Conservation (phyloP, 805 yeast species). For the Yarrowia sp. region DNA sequence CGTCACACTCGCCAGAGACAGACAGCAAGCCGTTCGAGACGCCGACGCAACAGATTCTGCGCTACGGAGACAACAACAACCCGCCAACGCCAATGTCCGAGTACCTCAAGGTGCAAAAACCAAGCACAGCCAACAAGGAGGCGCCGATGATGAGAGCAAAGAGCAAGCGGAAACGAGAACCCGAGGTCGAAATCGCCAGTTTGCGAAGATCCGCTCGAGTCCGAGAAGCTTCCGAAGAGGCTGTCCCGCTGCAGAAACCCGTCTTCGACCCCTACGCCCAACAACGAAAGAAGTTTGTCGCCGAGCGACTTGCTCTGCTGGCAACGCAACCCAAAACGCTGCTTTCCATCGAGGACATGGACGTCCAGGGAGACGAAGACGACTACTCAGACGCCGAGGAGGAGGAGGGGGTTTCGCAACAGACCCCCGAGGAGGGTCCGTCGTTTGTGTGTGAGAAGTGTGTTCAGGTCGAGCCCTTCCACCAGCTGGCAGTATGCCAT, state of each 20-base stretch:
- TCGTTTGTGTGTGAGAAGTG: conserved; percentile 35
- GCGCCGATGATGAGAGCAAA: not conserved
- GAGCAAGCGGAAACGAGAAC: conserved; percentile 9
- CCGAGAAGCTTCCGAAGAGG: conserved; percentile 14
- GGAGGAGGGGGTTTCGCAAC: not conserved
- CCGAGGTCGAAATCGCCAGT: conserved; percentile 17
- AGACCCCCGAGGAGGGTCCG: not conserved
- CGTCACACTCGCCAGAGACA: conserved; percentile 11
- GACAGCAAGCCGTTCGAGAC: conserved; percentile 9
- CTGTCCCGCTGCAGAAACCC: not conserved
- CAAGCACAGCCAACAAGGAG: not conserved
- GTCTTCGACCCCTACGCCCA: not conserved
- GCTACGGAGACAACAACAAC: not conserved
- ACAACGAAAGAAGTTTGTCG: conserved; percentile 7
- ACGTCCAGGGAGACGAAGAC: not conserved
- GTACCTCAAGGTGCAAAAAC: conserved; percentile 15
- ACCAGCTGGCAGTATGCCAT: conserved; percentile 48
- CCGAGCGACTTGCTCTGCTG: not conserved
- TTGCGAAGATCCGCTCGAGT: conserved; percentile 5
- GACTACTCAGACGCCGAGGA: not conserved
- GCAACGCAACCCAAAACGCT: conserved; percentile 19
- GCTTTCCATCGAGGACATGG: conserved; percentile 17
- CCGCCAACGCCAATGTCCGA: conserved; percentile 22
- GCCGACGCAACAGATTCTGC: not conserved
- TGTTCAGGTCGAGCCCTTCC: conserved; percentile 25